These are phyloP conservation scores for Backusella parvicylindrica DNA, from an alignment of 192 early-diverging fungal genomes.

Conservation along the genomic window DNA sequence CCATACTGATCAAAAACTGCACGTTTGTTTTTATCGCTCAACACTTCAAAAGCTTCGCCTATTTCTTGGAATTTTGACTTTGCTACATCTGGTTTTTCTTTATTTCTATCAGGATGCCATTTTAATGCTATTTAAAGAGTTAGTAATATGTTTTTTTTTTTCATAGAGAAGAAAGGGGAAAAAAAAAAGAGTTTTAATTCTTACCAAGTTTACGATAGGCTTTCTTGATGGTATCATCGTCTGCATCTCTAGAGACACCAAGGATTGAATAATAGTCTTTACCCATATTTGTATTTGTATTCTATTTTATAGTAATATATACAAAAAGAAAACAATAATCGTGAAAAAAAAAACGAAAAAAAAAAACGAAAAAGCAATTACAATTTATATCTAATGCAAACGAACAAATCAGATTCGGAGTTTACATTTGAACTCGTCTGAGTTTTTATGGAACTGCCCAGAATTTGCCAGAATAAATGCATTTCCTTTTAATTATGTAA, in stretches of 20 bases:
- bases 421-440: background rate
- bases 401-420: too few relatives aligned
- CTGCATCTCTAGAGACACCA: constrained; percentile 69
- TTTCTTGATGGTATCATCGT: constrained; percentile 77
- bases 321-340: constrained; percentile 3
- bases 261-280: constrained; percentile 97
- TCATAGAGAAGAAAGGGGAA: background rate
- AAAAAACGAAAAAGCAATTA: background rate
- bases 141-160: background rate
- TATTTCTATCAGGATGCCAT: constrained; percentile 76
- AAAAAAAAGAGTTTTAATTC: background rate
- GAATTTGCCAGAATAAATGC: background rate
- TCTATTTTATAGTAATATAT: background rate
- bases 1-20: constrained; percentile 95
- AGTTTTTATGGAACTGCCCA: background rate
- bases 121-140: constrained; percentile 54
- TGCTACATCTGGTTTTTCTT: constrained; percentile 60
- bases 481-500: background rate
- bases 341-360: background rate
- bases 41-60: constrained; percentile 94
- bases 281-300: constrained; percentile 49
- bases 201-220: constrained; percentile 66
- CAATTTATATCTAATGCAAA: background rate
- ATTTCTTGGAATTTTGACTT: constrained; percentile 95
- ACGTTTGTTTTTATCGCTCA: constrained; percentile 92